phyloP scores from a whole-genome alignment of 768 basidiomycete genomes.

The Amanita brunnescens region DNA sequence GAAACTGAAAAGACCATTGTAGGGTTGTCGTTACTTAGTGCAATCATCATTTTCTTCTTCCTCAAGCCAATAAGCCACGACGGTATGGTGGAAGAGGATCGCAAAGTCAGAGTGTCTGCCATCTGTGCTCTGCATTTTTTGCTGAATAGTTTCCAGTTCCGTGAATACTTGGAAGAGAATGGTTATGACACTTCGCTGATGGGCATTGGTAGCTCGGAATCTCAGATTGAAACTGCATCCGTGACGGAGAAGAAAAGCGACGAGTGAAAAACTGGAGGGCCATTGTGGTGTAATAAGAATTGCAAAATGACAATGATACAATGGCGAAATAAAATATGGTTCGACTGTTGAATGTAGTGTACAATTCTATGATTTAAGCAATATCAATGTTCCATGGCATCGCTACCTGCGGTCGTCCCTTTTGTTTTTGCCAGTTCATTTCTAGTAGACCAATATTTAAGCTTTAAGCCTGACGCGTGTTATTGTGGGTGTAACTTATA shows the following conservation, averaged over 20 bases:
- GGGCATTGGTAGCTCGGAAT: slow-evolving; percentile 37
- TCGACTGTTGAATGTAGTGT: neutral
- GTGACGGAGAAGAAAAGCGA: slow-evolving; percentile 16
- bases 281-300: slow-evolving; percentile 11
- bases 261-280: too few relatives aligned
- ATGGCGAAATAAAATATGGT: neutral
- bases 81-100: slow-evolving; percentile 74
- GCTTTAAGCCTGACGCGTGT: neutral
- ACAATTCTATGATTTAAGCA: neutral
- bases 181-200: slow-evolving; percentile 74
- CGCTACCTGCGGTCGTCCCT: slow-evolving; percentile 26
- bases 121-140: slow-evolving; percentile 1
- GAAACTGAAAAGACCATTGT: slow-evolving; percentile 7
- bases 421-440: slow-evolving; percentile 59
- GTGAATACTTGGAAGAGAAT: slow-evolving; percentile 66
- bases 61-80: slow-evolving; percentile 68
- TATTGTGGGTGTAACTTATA: slow-evolving; percentile 5
- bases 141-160: slow-evolving; percentile 45
- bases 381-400: slow-evolving; percentile 47
- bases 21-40: slow-evolving; percentile 72
- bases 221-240: slow-evolving; percentile 14
- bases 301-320: neutral
- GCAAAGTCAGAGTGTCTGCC: slow-evolving; percentile 31
- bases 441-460: slow-evolving; percentile 23
- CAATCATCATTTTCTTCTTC: slow-evolving; percentile 62